Evolutionary conservation across 1,284 basidiomycete species (phyloP).

Genomic region (Austroboletus novae-zelandiae): DNA sequence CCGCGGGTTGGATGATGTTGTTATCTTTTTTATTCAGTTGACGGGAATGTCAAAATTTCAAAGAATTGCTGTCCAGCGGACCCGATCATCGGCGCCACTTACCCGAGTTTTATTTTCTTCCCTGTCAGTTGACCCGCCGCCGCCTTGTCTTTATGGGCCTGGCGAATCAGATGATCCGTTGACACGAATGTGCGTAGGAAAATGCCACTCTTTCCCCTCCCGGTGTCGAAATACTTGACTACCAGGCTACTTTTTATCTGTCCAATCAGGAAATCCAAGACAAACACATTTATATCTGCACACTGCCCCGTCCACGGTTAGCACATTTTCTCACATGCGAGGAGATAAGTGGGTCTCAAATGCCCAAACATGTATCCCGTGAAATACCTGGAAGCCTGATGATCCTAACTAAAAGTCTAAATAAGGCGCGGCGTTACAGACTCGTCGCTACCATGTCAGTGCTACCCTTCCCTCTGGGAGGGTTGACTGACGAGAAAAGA

Average conservation of each 20-base stretch:
- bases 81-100: slow-evolving; percentile 15
- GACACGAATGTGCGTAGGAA: slow-evolving; percentile 8
- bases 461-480: slow-evolving; percentile 12
- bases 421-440: slow-evolving; percentile 11
- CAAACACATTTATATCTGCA: slow-evolving; percentile 20
- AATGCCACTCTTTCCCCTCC: slow-evolving; percentile 19
- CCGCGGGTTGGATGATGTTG: slow-evolving; percentile 4
- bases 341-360: slow-evolving; percentile 17
- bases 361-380: slow-evolving; percentile 2
- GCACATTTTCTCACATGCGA: slow-evolving; percentile 14
- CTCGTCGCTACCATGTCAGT: slow-evolving; percentile 13
- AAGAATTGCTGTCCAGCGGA: not conserved
- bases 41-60: not conserved
- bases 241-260: slow-evolving; percentile 7
- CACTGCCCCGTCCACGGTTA: slow-evolving; percentile 22
- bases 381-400: slow-evolving; percentile 12
- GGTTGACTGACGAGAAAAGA: slow-evolving; percentile 1
- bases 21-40: not conserved
- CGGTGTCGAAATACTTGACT: slow-evolving; percentile 12
- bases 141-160: not conserved
- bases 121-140: slow-evolving; percentile 7
- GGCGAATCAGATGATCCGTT: slow-evolving; percentile 11
- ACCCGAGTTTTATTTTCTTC: not conserved
- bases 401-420: slow-evolving; percentile 30
- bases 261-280: slow-evolving; percentile 22